Evolutionary conservation across 441 rosid species (phyloP).

Genomic region (Populus hybrid): DNA sequence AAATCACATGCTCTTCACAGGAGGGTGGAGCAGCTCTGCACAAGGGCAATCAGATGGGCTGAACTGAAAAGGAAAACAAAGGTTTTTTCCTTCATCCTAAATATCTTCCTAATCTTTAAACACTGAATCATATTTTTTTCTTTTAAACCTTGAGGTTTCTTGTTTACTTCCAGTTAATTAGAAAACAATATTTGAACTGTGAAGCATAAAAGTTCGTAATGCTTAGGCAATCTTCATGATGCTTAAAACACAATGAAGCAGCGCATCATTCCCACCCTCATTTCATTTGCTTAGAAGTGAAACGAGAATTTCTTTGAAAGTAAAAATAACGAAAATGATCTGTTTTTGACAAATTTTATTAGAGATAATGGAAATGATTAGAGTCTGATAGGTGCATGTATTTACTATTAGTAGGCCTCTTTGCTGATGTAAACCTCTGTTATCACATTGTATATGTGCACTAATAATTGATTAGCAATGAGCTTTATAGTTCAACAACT

Average conservation of each 20-base stretch:
- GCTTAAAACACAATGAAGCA: neutral
- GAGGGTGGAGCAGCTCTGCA: constrained; percentile 99
- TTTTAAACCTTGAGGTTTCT: neutral
- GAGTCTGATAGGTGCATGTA: neutral
- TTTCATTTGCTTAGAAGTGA: neutral
- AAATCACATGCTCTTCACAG: constrained; percentile 99
- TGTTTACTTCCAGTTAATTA: neutral
- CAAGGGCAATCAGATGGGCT: constrained; percentile 95
- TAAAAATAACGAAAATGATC: neutral
- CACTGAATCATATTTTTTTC: neutral
- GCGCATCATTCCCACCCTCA: neutral
- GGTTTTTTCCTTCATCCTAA: constrained; percentile 37
- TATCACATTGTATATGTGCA: neutral
- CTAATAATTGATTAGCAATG: neutral
- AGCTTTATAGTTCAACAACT: neutral
- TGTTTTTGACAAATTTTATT: too few relatives aligned
- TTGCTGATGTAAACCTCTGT: neutral
- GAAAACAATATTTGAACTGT: neutral
- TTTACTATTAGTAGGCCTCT: neutral
- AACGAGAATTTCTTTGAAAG: neutral
- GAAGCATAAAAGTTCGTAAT: neutral
- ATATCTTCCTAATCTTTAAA: neutral
- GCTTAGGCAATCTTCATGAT: neutral
- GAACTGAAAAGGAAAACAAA: constrained; percentile 87
- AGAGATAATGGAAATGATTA: too few relatives aligned